Percentiles rank a stretch among this genome's conserved stretches.
These are phyloP conservation scores for Pyrenophora graminea DNA, from an alignment of 2,329 filamentous ascomycete genomes.

Conservation along the genomic window DNA sequence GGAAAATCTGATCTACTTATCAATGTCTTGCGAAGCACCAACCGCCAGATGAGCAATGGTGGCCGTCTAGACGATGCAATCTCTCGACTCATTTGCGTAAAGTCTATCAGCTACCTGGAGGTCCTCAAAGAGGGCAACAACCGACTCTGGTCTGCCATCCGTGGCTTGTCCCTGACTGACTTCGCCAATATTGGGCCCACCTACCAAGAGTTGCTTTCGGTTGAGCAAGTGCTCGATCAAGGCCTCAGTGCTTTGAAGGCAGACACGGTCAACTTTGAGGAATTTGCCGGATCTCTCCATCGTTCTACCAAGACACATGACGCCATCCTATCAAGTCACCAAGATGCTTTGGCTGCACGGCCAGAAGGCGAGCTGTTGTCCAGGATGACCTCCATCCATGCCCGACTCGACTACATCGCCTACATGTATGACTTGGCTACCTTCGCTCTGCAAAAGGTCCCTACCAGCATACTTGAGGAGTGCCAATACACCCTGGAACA, in stretches of 20 bases:
- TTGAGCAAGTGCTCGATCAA: constrained; percentile 83
- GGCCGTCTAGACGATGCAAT: constrained; percentile 77
- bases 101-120: constrained; percentile 81
- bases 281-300: constrained; percentile 79
- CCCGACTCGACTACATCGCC: constrained; percentile 28
- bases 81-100: constrained; percentile 64
- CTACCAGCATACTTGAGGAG: constrained; percentile 5
- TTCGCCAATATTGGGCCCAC: constrained; percentile 81
- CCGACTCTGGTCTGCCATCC: constrained; percentile 80
- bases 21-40: constrained; percentile 20
- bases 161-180: constrained; percentile 73
- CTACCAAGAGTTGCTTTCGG: constrained; percentile 84
- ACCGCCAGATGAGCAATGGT: constrained; percentile 67
- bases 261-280: constrained; percentile 83
- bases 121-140: constrained; percentile 84
- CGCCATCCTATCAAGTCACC: constrained; percentile 20
- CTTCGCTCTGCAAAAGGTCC: constrained; percentile 15
- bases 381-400: constrained; percentile 24
- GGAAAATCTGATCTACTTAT: constrained; percentile 70
- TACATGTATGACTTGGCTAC: constrained; percentile 23
- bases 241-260: constrained; percentile 85
- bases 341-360: constrained; percentile 19
- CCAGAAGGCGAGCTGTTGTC: constrained; percentile 36
- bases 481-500: constrained; percentile 49
- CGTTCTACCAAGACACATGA: constrained; percentile 43